Percentiles rank a stretch among this genome's conserved stretches.
Evolutionary conservation across 208 protist genomes (phyloP).

Genomic region (Histomonas meleagridis): DNA sequence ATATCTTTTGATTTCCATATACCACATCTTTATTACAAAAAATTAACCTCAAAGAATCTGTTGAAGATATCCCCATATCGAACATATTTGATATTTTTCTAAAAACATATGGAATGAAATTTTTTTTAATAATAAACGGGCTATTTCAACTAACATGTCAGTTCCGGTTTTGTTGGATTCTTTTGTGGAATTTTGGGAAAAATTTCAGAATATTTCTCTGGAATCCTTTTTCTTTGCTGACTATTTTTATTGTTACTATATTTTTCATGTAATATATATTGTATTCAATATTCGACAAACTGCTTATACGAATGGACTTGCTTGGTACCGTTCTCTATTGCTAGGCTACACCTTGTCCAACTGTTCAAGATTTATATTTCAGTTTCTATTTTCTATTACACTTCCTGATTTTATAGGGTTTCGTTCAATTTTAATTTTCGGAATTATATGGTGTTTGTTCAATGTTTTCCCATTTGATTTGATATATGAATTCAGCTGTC

Average conservation of each 20-base stretch:
- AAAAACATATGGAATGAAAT: too few species aligned
- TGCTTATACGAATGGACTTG: neutral
- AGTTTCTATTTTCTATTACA: neutral
- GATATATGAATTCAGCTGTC: neutral
- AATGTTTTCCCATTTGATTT: neutral
- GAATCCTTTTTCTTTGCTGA: neutral
- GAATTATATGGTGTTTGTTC: neutral
- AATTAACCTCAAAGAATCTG: too few species aligned
- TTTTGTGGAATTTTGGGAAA: too few species aligned
- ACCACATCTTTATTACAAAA: too few species aligned
- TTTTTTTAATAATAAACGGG: too few species aligned
- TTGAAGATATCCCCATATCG: too few species aligned
- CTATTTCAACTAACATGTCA: too few species aligned
- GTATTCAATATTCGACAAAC: neutral
- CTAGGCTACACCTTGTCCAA: neutral
- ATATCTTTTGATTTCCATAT: too few species aligned
- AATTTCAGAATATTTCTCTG: too few species aligned
- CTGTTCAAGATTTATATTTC: neutral
- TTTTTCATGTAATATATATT: constrained; percentile 10
- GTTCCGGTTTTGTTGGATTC: too few species aligned
- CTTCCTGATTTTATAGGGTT: neutral
- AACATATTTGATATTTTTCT: too few species aligned
- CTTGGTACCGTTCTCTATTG: neutral
- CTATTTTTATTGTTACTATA: neutral
- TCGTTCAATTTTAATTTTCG: neutral